Evolutionary conservation across 2,329 filamentous ascomycete genomes (phyloP).

Genomic region (Diplodia scrobiculata): DNA sequence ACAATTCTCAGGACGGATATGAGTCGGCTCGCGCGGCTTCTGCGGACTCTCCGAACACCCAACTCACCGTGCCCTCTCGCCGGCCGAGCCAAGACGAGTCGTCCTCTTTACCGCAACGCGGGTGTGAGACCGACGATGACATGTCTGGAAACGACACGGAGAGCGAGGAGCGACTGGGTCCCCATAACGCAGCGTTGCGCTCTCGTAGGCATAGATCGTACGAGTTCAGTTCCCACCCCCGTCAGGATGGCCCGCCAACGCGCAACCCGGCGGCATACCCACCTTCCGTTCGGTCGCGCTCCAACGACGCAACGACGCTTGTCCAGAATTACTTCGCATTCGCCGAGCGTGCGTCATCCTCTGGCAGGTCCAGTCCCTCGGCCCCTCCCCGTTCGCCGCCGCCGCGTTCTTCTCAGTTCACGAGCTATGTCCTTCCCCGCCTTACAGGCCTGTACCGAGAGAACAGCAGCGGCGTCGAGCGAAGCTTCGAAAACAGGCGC

Average conservation of each 20-base stretch:
- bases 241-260: slow-evolving; percentile 33
- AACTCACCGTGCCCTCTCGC: slow-evolving; percentile 44
- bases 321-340: slow-evolving; percentile 39
- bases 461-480: slow-evolving; percentile 12
- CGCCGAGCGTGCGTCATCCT: slow-evolving; percentile 2
- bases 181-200: slow-evolving; percentile 28
- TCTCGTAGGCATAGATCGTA: slow-evolving; percentile 14
- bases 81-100: slow-evolving; percentile 49
- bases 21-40: slow-evolving; percentile 32
- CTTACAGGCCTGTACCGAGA: background rate
- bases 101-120: slow-evolving; percentile 48
- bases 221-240: slow-evolving; percentile 25
- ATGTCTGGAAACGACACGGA: slow-evolving; percentile 20
- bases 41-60: slow-evolving; percentile 42
- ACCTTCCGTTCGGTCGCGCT: slow-evolving; percentile 37
- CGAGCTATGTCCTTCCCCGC: background rate
- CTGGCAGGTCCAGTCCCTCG: background rate
- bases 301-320: slow-evolving; percentile 37
- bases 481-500: slow-evolving; percentile 15
- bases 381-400: slow-evolving; percentile 5
- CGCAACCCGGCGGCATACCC: slow-evolving; percentile 38
- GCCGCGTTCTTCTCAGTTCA: background rate
- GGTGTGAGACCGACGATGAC: slow-evolving; percentile 53
- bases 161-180: background rate
- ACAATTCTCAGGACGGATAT: slow-evolving; percentile 24